Evolutionary conservation across 495 filamentous ascomycete genomes (phyloP), one percentile per base, ranked within the genome.

Genomic region (Penicillium angulare): DNA sequence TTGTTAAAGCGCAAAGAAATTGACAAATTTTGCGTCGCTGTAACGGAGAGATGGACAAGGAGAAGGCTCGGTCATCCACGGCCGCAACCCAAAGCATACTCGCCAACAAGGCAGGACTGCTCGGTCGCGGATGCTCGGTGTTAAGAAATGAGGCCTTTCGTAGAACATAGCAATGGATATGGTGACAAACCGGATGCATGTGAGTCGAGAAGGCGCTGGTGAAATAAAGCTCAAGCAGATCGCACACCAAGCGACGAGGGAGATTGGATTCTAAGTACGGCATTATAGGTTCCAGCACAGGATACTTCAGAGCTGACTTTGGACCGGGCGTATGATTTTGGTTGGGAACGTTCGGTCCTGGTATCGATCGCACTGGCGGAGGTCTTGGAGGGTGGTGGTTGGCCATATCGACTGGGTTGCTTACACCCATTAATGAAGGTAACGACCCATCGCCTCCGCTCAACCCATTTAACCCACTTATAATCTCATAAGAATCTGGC

Each of bases 71-170:
- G 67, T 91, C 91, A 38, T 93, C 95, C 61, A 95, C 87, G 12
- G 90, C 90, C 15, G 89, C 89, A 20, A 96, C 89, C 90, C 90
- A 97, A 15, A 96, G 84, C 87, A 96, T 96, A 67, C 89, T 93
- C 8, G 92, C 88, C 32, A 97, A 75, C 31, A 97, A 76, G 0
- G 92, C 89, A 27, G 92, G 91, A 59, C 89, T 92, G 67, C 90
- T 95, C 53, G 81, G 77, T 43, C 92, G 79, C 32, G 90, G 90
- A 53, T 81, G 86, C 45, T 84, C 87, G 20, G 78, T 80, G 63
- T 89, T 86, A 31, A 97, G 77, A 67, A 97, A 92, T 5, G 91
- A 93, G 36, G 84, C 83, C 62, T 95, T 95, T 49, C 92, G 83
- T 68, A 96, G 87, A 53, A 96, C 85, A 66, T 92, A 95, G 52